Base-by-base conservation (phyloP, 116 monocot species). In the Thalassia testudinum region DNA sequence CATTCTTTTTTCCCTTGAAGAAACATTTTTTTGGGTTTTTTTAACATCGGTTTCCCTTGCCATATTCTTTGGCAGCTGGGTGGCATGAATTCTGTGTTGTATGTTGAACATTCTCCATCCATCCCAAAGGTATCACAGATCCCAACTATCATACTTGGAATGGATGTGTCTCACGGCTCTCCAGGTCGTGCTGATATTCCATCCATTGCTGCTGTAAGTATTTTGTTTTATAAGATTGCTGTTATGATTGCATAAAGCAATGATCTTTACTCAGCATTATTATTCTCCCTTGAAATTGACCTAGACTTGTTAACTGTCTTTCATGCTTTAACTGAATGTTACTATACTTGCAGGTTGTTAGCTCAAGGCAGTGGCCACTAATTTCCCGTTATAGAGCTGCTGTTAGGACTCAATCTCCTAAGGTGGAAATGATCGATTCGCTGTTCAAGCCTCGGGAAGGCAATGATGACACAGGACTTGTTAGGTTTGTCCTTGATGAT, bases 161-260 rank as follows among this genome's bases (percentile, higher is more conserved):
- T 99, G 99, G 99, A 99, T 78, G 99, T 99, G 51, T 99, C 90
- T 0, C 99, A 99, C 70, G 99, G 99, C 10, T 78, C 82, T 0
- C 99, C 99, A 52, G 99, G 99, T 10, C 77, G 75, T 19, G 74
- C 99, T 67, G 83, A 99, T 58, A 47, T 73, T 27, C 99, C 99
- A 13, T 99, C 99, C n/a, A 80, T 99, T 74, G 90, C 99, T 21
- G 99, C 99, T 17, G 99, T 99, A 89, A 61, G 62, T 17, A 10
- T 26, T 12, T 24, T 16, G 26, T 26, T 26, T 45, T 34, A 5
- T 34, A 3, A 34, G 30, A 34, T 34, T 10, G 6, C 30, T 34
- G 30, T 5, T 34, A 34, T 5, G 30, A 34, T 10, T 34, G 3
- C 30, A 34, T 5, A 34, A 5, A 34, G 10, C 3, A 34, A 34